Base-by-base conservation (phyloP, 1,284 basidiomycete genomes). In the Schizophyllum amplum region DNA sequence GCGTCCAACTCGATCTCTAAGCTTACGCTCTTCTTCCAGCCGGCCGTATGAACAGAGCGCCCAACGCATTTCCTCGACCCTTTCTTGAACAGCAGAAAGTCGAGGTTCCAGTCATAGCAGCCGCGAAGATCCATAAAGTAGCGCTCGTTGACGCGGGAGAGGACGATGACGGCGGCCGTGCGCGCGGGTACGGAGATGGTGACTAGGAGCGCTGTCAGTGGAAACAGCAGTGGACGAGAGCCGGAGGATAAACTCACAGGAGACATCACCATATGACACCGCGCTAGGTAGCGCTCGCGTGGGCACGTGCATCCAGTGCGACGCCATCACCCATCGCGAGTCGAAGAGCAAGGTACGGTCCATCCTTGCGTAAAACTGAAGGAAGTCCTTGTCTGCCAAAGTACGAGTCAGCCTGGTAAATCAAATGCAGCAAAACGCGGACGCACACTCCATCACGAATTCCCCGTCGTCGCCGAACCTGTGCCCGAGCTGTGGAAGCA, bases 361-460 rank as follows among this genome's bases (percentile, higher is more conserved):
- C 5, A 82, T 69, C 20, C 69, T 64, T 17, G 72, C 71, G 71
- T 76, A 82, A 23, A 67, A 71, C 1, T 68, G 64, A 47, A 82
- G 64, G 63, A 81, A 82, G 56, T 82, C 79, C 20, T 67, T 64
- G 64, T 81, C 77, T 75, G 61, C 57, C 27, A 55, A 21, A 50
- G 33, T 24, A 42, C 51, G 49, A 24, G 50, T 20, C 53, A 61
- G 58, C 47, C 55, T 15, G 9, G 22, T 27, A 42, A 56, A 46
- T 20, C 20, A 53, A 24, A 53, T 47, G 47, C 57, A 55, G 54
- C 51, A 54, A 59, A 55, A 48, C 54, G 42, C 22, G 22, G 20
- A 65, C 75, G 62, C 57, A 78, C 76, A 82, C 66, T 82, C 79
- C 79, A 82, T 81, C 5, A 82, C 70, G 58, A 82, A 82, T 53